Conservation (phyloP, 768 basidiomycete genomes). For the Auricularia auricula-judae region DNA sequence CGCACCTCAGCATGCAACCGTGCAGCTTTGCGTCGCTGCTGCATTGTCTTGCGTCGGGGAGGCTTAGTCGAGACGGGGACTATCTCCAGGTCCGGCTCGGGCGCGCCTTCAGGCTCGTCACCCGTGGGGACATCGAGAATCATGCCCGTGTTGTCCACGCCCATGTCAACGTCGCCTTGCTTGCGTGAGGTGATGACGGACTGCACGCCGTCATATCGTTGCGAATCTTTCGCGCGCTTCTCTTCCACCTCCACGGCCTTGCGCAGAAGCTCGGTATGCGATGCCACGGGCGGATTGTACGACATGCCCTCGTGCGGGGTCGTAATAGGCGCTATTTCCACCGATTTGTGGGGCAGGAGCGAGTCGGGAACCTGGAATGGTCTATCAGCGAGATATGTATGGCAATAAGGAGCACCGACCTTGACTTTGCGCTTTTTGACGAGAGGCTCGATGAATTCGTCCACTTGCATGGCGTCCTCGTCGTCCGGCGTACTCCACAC, state of each 20-base stretch:
- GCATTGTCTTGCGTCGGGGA: constrained; percentile 40
- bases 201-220: constrained; percentile 42
- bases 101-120: constrained; percentile 11
- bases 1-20: constrained; percentile 54
- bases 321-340: constrained; percentile 52
- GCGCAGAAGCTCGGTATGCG: constrained; percentile 60
- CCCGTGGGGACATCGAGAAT: constrained; percentile 34
- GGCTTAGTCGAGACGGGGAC: constrained; percentile 10
- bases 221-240: constrained; percentile 40
- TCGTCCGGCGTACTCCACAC: constrained; percentile 52
- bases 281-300: constrained; percentile 73
- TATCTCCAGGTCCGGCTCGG: constrained; percentile 14
- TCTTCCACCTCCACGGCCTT: constrained; percentile 59
- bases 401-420: constrained; percentile 24
- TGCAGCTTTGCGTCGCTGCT: constrained; percentile 59
- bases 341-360: constrained; percentile 36
- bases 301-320: constrained; percentile 76
- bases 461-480: constrained; percentile 51
- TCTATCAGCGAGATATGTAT: not conserved
- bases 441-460: constrained; percentile 15
- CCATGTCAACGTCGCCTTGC: constrained; percentile 29
- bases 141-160: constrained; percentile 47
- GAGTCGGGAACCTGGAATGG: constrained; percentile 36
- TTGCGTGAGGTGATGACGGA: constrained; percentile 33
- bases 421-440: constrained; percentile 37